Conservation (phyloP, 208 protist genomes). For the Phytomonas sp. region DNA sequence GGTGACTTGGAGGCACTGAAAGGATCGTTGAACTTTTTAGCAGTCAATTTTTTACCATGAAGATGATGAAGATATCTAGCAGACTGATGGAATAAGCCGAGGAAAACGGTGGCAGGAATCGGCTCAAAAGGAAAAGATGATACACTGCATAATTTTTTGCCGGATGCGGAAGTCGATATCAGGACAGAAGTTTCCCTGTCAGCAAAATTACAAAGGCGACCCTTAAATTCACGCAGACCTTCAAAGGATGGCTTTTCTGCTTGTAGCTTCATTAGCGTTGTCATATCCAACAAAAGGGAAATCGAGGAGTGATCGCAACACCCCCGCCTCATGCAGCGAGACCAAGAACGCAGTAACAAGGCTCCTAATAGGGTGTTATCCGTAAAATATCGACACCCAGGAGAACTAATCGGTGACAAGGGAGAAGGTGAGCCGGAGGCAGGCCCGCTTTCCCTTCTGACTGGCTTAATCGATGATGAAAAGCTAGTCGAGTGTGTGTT, state of each 20-base stretch:
- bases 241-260: background rate
- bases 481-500: background rate
- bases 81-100: background rate
- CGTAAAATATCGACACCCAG: background rate
- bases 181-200: background rate
- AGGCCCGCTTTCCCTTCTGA: background rate
- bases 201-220: background rate
- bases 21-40: background rate
- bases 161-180: background rate
- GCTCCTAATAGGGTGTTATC: background rate
- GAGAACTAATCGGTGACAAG: background rate
- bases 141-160: background rate
- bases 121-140: background rate
- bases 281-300: slow-evolving; percentile 1
- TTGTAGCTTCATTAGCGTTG: background rate
- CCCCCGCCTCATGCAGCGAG: background rate
- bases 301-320: background rate
- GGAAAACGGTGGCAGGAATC: background rate
- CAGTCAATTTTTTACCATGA: background rate
- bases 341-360: background rate
- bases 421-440: background rate
- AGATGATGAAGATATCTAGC: background rate
- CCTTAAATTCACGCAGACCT: background rate
- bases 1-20: background rate
- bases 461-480: background rate